Evolutionary conservation across 768 basidiomycete species (phyloP), one percentile per base, ranked within the genome.

Genomic region (Pisolithus microcarpus): DNA sequence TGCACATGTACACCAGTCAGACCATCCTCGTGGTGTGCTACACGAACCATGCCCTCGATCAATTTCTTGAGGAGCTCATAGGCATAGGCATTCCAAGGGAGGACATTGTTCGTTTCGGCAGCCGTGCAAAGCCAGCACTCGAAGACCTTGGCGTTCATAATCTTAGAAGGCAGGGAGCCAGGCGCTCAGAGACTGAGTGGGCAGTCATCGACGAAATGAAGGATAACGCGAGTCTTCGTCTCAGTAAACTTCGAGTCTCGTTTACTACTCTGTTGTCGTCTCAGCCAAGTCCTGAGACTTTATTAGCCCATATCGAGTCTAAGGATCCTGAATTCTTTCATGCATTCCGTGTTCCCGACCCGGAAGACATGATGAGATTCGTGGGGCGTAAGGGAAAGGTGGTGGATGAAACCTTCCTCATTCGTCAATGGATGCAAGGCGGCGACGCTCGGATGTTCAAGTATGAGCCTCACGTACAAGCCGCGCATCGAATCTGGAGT

Each of bases 41-140:
- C 54, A 87, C 85, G 1, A 87, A 87, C 51, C 85, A 87, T 42
- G 85, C 85, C 0, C 74, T 87, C 0, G 85, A 87, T 53, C 79
- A 85, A 46, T 82, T 87, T 49, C 70, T 87, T 3, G 76, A 79
- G 21, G 78, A 81, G 48, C 73, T 87, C 2, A 59, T 86, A 1
- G 71, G 73, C 18, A 80, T 81, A 28, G 83, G 81, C 0, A 84
- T 87, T 3, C 74, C 77, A 1, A 39, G 53, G 0, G 9, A 42
- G 0, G 69, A 63, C 30, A 77, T 87, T 48, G 77, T 85, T 30
- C 76, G 85, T 0, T 66, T 87, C 0, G 74, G 75, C 7, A 75
- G 84, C 9, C 84, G 84, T 53, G 74, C 76, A 0, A 79, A 76
- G 3, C 0, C 66, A 0, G 56, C 68, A 0, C 81, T 81, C 0